Evolutionary conservation across 140 eudicot genomes (phyloP).

Genomic region (Oenanthe javanica): DNA sequence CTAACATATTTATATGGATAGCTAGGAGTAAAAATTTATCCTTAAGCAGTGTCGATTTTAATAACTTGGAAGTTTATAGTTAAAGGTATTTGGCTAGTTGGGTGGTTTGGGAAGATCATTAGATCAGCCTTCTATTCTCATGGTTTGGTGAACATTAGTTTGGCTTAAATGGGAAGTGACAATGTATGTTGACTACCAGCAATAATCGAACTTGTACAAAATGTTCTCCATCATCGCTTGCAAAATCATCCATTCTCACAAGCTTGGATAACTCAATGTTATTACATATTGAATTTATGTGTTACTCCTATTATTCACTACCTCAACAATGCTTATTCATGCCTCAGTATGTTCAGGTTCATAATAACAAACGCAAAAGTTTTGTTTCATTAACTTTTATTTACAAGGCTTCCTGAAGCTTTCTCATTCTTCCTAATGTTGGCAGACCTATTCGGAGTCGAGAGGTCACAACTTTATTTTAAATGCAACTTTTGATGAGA

Average conservation of each 20-base stretch:
- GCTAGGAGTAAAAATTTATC: no score
- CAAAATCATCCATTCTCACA: not conserved
- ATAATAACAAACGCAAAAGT: not conserved
- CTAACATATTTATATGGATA: no score
- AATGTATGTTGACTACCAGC: not conserved
- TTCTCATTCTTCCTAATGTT: constrained; percentile 5
- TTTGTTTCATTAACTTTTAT: constrained; percentile 3
- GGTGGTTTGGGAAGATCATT: not conserved
- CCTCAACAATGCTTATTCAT: not conserved
- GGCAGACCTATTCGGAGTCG: constrained; percentile 71
- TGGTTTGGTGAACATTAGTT: not conserved
- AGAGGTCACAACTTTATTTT: constrained; percentile 90
- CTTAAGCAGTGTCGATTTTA: no score
- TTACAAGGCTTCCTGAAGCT: not conserved
- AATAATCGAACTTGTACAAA: not conserved
- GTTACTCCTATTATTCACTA: not conserved
- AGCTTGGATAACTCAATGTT: not conserved
- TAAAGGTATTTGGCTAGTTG: not conserved
- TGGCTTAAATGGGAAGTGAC: not conserved
- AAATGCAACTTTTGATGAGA: constrained; percentile 79
- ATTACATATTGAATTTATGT: not conserved
- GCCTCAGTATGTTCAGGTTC: not conserved
- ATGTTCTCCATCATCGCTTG: not conserved
- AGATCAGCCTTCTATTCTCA: not conserved
- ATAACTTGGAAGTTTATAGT: no score